These are phyloP conservation scores for Fusarium redolens DNA, from an alignment of 2,329 filamentous ascomycete genomes.

Conservation along the genomic window DNA sequence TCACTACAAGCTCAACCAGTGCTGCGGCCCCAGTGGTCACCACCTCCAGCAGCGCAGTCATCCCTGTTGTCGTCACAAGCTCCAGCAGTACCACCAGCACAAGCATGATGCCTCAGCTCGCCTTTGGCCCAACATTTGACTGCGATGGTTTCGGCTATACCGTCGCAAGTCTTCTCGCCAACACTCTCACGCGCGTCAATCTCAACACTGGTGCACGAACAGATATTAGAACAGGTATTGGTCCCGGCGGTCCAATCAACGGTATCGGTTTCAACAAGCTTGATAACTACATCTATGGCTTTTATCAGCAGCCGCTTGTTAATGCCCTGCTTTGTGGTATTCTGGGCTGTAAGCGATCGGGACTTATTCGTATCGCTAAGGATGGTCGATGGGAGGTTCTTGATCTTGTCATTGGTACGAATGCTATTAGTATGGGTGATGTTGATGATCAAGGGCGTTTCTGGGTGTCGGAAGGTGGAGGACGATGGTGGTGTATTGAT, in stretches of 20 bases:
- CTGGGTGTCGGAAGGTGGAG: conserved; percentile 18
- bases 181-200: conserved; percentile 17
- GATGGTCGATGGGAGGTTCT: not conserved
- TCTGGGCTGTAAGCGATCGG: not conserved
- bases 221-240: not conserved
- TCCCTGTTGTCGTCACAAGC: not conserved
- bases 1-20: not conserved
- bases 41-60: not conserved
- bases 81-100: conserved; percentile 2
- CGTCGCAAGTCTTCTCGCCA: not conserved
- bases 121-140: conserved; percentile 24
- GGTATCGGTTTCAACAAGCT: conserved; percentile 38
- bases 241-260: conserved; percentile 11
- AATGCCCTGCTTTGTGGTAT: not conserved
- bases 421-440: conserved; percentile 29
- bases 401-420: not conserved
- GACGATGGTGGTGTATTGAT: conserved; percentile 26
- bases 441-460: conserved; percentile 20
- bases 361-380: conserved; percentile 29
- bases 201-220: conserved; percentile 1
- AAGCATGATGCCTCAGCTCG: not conserved
- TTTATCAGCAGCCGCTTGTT: not conserved
- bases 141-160: conserved; percentile 29
- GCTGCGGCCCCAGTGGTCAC: not conserved
- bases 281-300: conserved; percentile 40